phyloP scores from a whole-genome alignment of 208 protist species.

The Trypanosoma brucei region DNA sequence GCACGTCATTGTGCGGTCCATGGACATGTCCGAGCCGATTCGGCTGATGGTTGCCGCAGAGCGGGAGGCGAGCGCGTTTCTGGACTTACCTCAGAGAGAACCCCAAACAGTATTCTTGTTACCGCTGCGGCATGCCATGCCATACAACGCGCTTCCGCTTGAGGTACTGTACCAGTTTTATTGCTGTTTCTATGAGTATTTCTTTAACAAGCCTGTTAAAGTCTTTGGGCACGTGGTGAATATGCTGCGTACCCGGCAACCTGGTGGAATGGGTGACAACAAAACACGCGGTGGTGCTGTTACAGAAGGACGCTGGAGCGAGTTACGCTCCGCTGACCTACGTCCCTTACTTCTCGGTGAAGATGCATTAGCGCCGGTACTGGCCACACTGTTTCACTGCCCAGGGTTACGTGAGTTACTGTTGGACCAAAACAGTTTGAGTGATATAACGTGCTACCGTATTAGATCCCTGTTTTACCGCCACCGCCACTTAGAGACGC shows the following conservation, averaged over 20 bases:
- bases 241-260: constrained; percentile 13
- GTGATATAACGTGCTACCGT: constrained; percentile 60
- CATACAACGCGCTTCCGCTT: constrained; percentile 70
- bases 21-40: constrained; percentile 48
- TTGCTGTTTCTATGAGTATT: constrained; percentile 42
- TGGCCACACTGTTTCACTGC: constrained; percentile 67
- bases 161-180: constrained; percentile 64
- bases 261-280: not conserved
- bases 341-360: constrained; percentile 65
- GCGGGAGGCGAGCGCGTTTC: constrained; percentile 34
- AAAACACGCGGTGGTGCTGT: not conserved
- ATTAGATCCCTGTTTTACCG: constrained; percentile 56
- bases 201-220: constrained; percentile 37
- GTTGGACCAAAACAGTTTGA: constrained; percentile 56
- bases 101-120: constrained; percentile 18
- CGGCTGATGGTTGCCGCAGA: constrained; percentile 28
- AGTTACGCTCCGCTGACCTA: constrained; percentile 39
- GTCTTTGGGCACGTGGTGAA: constrained; percentile 30
- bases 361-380: constrained; percentile 47
- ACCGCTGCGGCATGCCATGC: constrained; percentile 25
- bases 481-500: constrained; percentile 48
- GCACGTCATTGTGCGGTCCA: constrained; percentile 63
- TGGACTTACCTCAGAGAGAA: constrained; percentile 24
- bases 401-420: constrained; percentile 45
- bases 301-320: constrained; percentile 45